These are phyloP conservation scores for Thelonectria olida DNA, from an alignment of 2,329 filamentous ascomycete genomes.

Conservation along the genomic window DNA sequence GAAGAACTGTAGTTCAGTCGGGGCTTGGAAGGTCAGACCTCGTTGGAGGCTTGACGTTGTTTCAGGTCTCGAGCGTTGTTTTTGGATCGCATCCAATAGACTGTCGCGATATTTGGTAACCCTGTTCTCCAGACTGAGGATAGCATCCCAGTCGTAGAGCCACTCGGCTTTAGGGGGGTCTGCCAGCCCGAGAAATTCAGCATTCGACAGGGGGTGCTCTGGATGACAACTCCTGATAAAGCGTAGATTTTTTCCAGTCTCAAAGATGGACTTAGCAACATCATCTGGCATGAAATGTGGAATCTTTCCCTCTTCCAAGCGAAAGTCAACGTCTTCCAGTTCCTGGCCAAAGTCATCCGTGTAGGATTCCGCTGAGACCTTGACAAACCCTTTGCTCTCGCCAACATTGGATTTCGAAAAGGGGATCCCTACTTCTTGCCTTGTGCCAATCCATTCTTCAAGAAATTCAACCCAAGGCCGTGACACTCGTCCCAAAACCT, in stretches of 20 bases:
- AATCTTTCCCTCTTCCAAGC: constrained; percentile 71
- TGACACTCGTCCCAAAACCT: constrained; percentile 71
- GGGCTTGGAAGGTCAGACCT: neutral
- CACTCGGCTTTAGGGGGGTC: constrained; percentile 70
- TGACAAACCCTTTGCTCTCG: constrained; percentile 67
- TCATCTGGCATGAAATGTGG: constrained; percentile 77
- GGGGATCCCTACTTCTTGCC: constrained; percentile 63
- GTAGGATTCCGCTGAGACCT: constrained; percentile 62
- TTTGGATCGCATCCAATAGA: constrained; percentile 38
- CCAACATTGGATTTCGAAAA: constrained; percentile 57
- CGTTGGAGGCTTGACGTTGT: neutral
- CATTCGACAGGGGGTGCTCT: constrained; percentile 71
- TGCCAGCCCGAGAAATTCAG: constrained; percentile 55
- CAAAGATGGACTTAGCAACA: constrained; percentile 77
- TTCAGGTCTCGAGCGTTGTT: constrained; percentile 11
- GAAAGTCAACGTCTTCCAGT: constrained; percentile 66
- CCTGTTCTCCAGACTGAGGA: constrained; percentile 69
- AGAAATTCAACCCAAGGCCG: constrained; percentile 73
- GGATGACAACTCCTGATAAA: constrained; percentile 77
- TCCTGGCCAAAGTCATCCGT: constrained; percentile 69
- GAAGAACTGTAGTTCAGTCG: constrained; percentile 54
- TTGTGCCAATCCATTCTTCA: constrained; percentile 79
- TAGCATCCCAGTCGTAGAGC: constrained; percentile 77
- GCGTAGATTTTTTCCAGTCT: constrained; percentile 79
- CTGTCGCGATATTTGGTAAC: constrained; percentile 53